Percentiles rank a stretch among this genome's conserved stretches.
These are phyloP conservation scores for Aspergillus funiculosus DNA, from an alignment of 495 filamentous ascomycete genomes.

Conservation along the genomic window DNA sequence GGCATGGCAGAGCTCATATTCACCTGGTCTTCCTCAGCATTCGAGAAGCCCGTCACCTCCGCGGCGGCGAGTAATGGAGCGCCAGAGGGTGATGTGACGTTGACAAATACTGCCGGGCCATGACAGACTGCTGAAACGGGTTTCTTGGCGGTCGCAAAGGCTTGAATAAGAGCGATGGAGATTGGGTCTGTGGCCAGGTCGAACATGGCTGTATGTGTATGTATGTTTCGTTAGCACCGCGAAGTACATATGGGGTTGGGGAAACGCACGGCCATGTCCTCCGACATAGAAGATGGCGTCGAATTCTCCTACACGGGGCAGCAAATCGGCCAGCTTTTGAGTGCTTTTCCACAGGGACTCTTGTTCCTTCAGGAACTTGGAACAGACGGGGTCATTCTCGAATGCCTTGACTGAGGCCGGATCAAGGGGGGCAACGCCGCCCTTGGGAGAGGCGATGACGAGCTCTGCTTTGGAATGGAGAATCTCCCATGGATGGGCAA, in stretches of 20 bases:
- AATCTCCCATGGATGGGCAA: constrained; percentile 63
- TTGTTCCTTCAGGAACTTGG: constrained; percentile 49
- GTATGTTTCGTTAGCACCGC: background rate
- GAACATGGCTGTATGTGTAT: constrained; percentile 55
- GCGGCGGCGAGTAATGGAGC: constrained; percentile 49
- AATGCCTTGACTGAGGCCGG: constrained; percentile 55
- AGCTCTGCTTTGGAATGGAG: constrained; percentile 51
- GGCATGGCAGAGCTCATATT: constrained; percentile 50
- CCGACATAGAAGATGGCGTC: constrained; percentile 70
- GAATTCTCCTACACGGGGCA: constrained; percentile 52
- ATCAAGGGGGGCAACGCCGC: constrained; percentile 64
- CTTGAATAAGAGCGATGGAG: constrained; percentile 51
- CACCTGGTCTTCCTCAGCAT: constrained; percentile 57
- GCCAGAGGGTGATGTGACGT: constrained; percentile 49
- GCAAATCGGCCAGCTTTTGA: constrained; percentile 43
- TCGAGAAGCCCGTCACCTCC: constrained; percentile 61
- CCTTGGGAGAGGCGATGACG: constrained; percentile 59
- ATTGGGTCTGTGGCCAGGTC: constrained; percentile 42
- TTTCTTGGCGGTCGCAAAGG: constrained; percentile 58
- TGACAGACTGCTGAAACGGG: constrained; percentile 65
- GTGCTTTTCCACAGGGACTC: constrained; percentile 59
- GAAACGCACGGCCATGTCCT: constrained; percentile 62
- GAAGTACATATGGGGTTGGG: background rate
- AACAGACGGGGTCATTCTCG: constrained; percentile 48
- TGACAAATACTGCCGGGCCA: constrained; percentile 56